Base-by-base conservation (phyloP, 179 eudicot genomes). In the Silene noctiflora region DNA sequence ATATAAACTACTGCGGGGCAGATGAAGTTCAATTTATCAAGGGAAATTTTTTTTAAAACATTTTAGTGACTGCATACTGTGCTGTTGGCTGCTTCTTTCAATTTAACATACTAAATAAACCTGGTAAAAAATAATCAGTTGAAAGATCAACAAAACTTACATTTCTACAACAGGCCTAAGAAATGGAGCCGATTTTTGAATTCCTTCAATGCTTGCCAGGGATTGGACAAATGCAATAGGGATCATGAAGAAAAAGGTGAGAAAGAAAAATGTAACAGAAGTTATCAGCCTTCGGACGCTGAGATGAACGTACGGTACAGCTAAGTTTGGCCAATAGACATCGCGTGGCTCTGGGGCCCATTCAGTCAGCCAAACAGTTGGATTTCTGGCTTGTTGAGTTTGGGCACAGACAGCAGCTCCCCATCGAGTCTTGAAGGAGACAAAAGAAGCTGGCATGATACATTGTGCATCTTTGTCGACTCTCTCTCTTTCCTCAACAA, bases 321-420 rank as follows among this genome's bases (percentile, higher is more conserved):
- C 90, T 67, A 91, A 83, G 80, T 91, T 91, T 29, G 81, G 81
- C 96, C 96, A 91, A 72, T 75, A 89, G 2, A 91, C 82, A 72
- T 91, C 90, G 62, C 94, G 89, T 39, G 94, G 91, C 81, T 89
- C 94, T 14, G 91, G 85, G 63, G 94, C 94, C 94, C 94, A 89
- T 42, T 77, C 87, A 35, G 91, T 86, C 79, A 89, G 63, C 94
- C 94, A 89, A 29, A 81, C 42, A 46, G 90, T 91, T 70, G 96
- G 96, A 75, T 91, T 84, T 78, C 89, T 86, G 59, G 91, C 75
- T 82, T 91, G 96, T 62, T 91, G 96, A 72, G 96, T 91, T 75
- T 91, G 96, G 10, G 96, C 96, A 87, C 94, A 90, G 55, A 91
- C 91, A 71, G 96, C 96, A 73, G 96, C 96, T 27, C 88, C 96